Evolutionary conservation across 2,329 filamentous ascomycete genomes (phyloP).

Genomic region (Cordyceps pruinosa): DNA sequence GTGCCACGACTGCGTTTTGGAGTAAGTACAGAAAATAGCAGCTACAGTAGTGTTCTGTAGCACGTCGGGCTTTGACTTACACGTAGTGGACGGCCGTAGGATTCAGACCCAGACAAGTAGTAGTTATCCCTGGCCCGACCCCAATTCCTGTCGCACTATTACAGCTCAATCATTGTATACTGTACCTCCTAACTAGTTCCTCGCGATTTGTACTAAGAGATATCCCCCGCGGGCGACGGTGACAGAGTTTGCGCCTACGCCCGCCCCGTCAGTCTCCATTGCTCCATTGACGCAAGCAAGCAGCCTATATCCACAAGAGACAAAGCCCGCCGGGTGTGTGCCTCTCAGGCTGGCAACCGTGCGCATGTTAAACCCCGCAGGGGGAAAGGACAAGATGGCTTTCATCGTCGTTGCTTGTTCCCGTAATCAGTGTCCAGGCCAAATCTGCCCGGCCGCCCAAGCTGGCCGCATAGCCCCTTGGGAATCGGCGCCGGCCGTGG

Average conservation of each 20-base stretch:
- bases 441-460: conserved; percentile 4
- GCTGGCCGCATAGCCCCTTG: background rate
- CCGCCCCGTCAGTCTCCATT: background rate
- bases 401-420: background rate
- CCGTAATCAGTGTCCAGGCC: background rate
- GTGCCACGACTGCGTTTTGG: too few species aligned
- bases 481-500: background rate
- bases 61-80: too few species aligned
- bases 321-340: background rate
- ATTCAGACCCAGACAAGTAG: too few species aligned
- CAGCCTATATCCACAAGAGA: background rate
- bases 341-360: background rate
- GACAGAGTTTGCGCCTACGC: background rate
- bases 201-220: too few species aligned
- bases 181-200: background rate
- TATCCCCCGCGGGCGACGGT: too few species aligned
- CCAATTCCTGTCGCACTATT: too few species aligned
- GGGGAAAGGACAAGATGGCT: background rate
- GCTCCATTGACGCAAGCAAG: background rate
- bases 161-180: too few species aligned
- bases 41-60: too few species aligned
- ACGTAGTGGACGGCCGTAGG: too few species aligned
- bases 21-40: too few species aligned
- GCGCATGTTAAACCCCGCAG: background rate
- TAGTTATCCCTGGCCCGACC: too few species aligned